These are phyloP conservation scores for Aspergillus steynii DNA, from an alignment of 495 filamentous ascomycete genomes.

Conservation along the genomic window DNA sequence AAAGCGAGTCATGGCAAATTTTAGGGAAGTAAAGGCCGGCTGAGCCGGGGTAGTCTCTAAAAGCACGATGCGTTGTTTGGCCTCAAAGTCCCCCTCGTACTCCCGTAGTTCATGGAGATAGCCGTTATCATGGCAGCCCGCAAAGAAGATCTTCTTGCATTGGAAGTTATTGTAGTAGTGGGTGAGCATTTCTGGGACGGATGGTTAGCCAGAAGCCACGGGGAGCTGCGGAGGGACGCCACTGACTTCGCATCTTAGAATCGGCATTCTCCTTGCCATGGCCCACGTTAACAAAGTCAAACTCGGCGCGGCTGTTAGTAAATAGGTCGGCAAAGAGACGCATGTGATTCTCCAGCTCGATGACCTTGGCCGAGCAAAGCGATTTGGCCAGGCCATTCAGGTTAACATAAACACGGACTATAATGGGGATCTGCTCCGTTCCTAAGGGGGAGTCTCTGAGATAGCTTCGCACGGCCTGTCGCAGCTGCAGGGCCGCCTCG, in stretches of 20 bases:
- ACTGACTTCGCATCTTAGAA: slow-evolving; percentile 15
- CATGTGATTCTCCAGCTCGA: slow-evolving; percentile 22
- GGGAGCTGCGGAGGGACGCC: not conserved
- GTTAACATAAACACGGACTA: not conserved
- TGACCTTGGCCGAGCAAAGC: not conserved
- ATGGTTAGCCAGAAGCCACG: not conserved
- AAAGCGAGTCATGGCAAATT: not conserved
- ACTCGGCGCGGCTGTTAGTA: slow-evolving; percentile 13
- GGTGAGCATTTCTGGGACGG: slow-evolving; percentile 10
- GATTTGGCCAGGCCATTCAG: not conserved
- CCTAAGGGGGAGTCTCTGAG: not conserved
- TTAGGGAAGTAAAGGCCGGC: not conserved
- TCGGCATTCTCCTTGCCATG: slow-evolving; percentile 19
- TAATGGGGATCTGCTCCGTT: not conserved
- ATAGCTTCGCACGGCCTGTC: not conserved
- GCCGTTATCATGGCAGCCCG: slow-evolving; percentile 16
- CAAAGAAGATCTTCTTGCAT: slow-evolving; percentile 20
- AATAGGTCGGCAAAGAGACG: slow-evolving; percentile 13
- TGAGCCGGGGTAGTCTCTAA: not conserved
- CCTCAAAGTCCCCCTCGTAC: slow-evolving; percentile 3
- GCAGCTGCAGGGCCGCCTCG: not conserved
- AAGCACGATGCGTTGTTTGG: slow-evolving; percentile 6
- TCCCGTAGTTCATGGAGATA: slow-evolving; percentile 13
- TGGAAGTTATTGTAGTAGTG: slow-evolving; percentile 14
- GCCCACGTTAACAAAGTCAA: slow-evolving; percentile 20